Base-by-base conservation (phyloP, 352 stramenopile species). In the Globisporangium radiosum region DNA sequence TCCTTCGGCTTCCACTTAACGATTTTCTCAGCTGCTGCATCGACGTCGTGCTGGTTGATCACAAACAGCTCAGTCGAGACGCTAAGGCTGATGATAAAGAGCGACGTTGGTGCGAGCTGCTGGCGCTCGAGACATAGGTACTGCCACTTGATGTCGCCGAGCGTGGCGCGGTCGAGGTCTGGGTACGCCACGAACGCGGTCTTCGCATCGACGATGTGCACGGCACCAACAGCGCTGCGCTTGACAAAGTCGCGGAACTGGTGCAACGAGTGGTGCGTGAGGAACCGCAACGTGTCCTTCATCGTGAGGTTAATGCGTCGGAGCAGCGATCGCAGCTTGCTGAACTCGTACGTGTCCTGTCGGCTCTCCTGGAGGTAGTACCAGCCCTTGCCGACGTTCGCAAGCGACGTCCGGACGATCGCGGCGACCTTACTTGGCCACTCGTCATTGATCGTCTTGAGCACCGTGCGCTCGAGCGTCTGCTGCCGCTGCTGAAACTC, bases 301-400 rank as follows among this genome's bases (percentile, higher is more conserved):
- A 94, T 94, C 0, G 70, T 75, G 10, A 92, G 87, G 53, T 93
- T 92, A 53, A 94, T 69, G 15, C 85, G 75, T 1, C 78, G 74
- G 1, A 94, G 64, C 3, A 94, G 61, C 6, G 81, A 87, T 1
- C 84, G 75, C 2, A 94, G 66, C 49, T 94, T 94, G 56, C 83
- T 93, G 66, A 93, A 93, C 60, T 94, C 84, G 67, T 94, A 94
- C 42, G 84, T 92, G 60, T 94, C 85, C 65, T 91, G 83, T 0
- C 78, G 74, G 0, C 78, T 90, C 45, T 94, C 85, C 38, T 94
- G 84, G 6, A 94, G 56, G 47, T 90, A 90, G 54, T 93, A 94
- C 81, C 84, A 93, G 8, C 85, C 85, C 60, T 95, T 95, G 0
- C 83, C 83, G 4, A 92, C 79, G 52, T 87, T 88, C 0, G 70